Conservation (phyloP, 202 grass and related monocot genomes). For the Zizania palustris region DNA sequence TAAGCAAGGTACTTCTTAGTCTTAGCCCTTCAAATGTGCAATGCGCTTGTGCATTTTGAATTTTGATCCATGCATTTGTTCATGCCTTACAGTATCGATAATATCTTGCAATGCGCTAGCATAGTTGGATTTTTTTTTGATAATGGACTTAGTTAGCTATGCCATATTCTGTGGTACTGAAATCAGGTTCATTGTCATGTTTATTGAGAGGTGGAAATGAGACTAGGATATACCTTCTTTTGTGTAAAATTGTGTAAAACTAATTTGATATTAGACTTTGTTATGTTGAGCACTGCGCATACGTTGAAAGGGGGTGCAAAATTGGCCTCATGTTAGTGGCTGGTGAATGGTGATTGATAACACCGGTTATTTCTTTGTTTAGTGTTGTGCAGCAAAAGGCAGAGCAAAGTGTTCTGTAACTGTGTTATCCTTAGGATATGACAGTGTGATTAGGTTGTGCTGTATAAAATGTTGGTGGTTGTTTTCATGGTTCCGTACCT, state of each 20-base stretch:
- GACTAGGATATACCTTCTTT: neutral
- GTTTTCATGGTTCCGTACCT: neutral
- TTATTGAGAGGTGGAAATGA: neutral
- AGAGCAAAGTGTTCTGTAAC: neutral
- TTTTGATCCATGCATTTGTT: neutral
- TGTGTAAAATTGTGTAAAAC: neutral
- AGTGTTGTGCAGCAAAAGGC: neutral
- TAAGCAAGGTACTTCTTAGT: constrained; percentile 58
- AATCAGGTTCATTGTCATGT: constrained; percentile 17
- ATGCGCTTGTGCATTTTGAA: neutral
- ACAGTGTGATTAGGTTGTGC: neutral
- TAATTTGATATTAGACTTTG: too few species aligned
- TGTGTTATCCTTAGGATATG: neutral
- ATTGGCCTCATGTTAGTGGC: neutral
- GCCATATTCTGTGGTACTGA: neutral
- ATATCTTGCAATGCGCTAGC: neutral
- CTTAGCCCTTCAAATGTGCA: neutral
- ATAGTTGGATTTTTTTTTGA: neutral
- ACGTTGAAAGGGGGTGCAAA: neutral
- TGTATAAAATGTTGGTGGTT: neutral
- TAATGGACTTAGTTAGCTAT: neutral
- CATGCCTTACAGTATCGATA: neutral
- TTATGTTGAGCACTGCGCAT: too few species aligned
- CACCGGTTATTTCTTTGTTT: neutral
- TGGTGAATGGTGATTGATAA: neutral